A percentile compares a stretch with the other conserved stretches of the same genome.
These are phyloP conservation scores for Trematosphaeria pertusa DNA, from an alignment of 2,329 filamentous ascomycete species.

Conservation along the genomic window DNA sequence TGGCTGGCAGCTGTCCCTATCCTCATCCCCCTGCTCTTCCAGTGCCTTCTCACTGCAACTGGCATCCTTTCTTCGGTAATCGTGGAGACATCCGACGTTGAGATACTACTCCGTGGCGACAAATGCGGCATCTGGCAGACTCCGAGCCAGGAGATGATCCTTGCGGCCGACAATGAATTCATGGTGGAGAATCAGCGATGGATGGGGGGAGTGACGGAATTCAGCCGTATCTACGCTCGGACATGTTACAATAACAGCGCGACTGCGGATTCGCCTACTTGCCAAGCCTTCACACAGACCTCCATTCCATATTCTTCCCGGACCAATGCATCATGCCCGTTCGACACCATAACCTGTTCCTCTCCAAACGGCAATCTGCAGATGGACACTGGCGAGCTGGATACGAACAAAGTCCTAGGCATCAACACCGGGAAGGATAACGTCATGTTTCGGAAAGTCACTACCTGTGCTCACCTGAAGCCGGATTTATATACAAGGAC, in stretches of 20 bases:
- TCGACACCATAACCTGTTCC: slow-evolving; percentile 8
- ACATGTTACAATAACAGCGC: slow-evolving; percentile 12
- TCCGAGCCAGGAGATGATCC: slow-evolving; percentile 6
- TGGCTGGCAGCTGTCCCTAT: slow-evolving; percentile 4
- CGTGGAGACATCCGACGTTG: slow-evolving; percentile 10
- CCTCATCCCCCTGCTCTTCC: slow-evolving; percentile 8
- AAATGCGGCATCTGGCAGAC: slow-evolving; percentile 15
- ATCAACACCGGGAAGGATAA: slow-evolving; percentile 8
- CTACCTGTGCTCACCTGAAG: slow-evolving; percentile 9
- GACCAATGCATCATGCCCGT: slow-evolving; percentile 10
- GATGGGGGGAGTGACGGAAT: slow-evolving; percentile 7
- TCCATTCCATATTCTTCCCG: slow-evolving; percentile 4
- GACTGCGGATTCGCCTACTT: slow-evolving; percentile 1
- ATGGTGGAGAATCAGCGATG: slow-evolving; percentile 11
- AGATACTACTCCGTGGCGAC: slow-evolving; percentile 8
- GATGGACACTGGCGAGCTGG: slow-evolving; percentile 14
- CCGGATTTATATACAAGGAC: slow-evolving; percentile 9
- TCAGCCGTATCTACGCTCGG: slow-evolving; percentile 12
- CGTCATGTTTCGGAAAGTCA: slow-evolving; percentile 9
- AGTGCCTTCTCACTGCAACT: slow-evolving; percentile 6
- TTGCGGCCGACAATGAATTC: slow-evolving; percentile 2
- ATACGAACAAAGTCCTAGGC: slow-evolving; percentile 10
- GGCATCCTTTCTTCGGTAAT: slow-evolving; percentile 14
- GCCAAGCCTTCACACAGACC: slow-evolving; percentile 10
- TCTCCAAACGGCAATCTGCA: slow-evolving; percentile 5